Base-by-base conservation (phyloP, 345 rosid species). In the Brassica rapa region DNA sequence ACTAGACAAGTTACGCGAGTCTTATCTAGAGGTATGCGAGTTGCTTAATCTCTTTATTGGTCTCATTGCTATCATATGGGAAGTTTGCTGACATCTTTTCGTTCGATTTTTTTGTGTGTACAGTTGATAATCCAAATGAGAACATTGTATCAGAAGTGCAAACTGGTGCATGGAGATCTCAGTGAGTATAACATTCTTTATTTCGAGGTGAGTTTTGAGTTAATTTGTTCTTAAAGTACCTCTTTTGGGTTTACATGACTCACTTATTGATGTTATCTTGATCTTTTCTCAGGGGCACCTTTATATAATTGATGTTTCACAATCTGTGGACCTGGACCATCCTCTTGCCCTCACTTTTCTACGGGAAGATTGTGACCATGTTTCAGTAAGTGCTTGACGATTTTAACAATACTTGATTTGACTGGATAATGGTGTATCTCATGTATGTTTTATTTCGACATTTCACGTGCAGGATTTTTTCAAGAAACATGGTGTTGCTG, bases 141-240 rank as follows among this genome's bases (percentile, higher is more conserved):
- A 73, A 82, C 73, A 10, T 74, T 95, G 24, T 95, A 95, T 81
- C 98, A 93, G 79, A 93, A 89, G 81, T 95, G 99, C 88, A 95
- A 90, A 85, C 80, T 95, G 78, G 99, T 95, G 56, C 99, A 95
- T 73, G 99, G 94, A 32, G 99, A 95, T 82, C 94, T 95, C 69
- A 95, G 99, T 81, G 99, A 95, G 82, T 95, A 95, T 80, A 95
- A 95, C 84, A 91, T 95, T 72, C 91, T 95, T 23, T 90, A 90
- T 66, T 93, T 77, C 66, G 99, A 95, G 97, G 99, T 95, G 82
- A 62, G 81, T 27, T 32, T 21, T 60, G 24, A 59, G 63, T 60
- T 66, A 63, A 39, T 27, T 49, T 76, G 5, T 55, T 80, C 25
- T 24, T 59, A 21, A 30, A 41, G 53, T 24, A 66, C 71, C 73